These are phyloP conservation scores for Cladobotryum mycophilum DNA, from an alignment of 2,329 filamentous ascomycete genomes.

Conservation along the genomic window DNA sequence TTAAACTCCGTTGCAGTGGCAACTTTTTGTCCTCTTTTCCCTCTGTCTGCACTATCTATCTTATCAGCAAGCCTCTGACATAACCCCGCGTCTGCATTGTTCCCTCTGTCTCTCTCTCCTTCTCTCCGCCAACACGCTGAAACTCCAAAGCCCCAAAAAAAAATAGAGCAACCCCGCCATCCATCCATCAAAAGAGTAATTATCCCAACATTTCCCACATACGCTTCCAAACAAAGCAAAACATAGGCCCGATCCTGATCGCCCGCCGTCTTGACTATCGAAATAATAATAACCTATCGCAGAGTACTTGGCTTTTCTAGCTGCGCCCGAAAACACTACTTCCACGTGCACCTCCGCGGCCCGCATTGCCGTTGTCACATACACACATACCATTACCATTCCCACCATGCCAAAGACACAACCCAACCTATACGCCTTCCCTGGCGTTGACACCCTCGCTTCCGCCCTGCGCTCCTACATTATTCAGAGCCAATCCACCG, in stretches of 20 bases:
- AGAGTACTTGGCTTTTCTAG: background rate
- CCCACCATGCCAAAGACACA: conserved; percentile 48
- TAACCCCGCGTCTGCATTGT: conserved; percentile 6
- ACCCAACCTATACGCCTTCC: conserved; percentile 75
- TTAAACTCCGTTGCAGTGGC: conserved; percentile 1
- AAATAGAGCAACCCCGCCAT: conserved; percentile 13
- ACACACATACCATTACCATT: too few relatives aligned
- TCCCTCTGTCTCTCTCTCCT: background rate
- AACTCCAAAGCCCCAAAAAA: conserved; percentile 1
- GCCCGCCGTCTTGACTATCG: background rate
- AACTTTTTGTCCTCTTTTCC: background rate
- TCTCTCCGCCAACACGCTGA: background rate
- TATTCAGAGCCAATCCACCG: conserved; percentile 72
- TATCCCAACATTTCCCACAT: background rate
- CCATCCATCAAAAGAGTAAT: background rate
- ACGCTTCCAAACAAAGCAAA: background rate
- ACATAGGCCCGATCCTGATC: background rate
- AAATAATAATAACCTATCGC: too few relatives aligned
- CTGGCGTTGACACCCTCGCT: conserved; percentile 62
- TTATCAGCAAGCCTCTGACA: conserved; percentile 11
- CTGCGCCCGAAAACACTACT: background rate
- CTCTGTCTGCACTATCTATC: background rate
- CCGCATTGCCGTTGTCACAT: background rate
- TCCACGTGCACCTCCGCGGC: background rate
- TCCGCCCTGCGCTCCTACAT: conserved; percentile 74